Conservation (phyloP, 2,329 filamentous ascomycete species). For the Septoria linicola region DNA sequence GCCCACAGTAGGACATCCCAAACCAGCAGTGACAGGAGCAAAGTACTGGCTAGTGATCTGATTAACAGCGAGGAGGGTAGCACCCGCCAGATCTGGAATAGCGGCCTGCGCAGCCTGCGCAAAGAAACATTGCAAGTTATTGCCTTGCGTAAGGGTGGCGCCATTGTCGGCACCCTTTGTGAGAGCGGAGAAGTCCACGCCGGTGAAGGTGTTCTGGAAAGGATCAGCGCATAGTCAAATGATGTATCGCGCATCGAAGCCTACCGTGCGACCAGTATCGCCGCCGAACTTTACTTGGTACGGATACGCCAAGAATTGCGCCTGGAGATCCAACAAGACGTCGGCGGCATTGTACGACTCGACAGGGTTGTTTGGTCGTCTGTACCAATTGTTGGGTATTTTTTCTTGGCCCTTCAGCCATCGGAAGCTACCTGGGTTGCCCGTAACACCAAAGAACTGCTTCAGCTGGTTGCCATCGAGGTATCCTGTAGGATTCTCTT, state of each 20-base stretch:
- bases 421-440: constrained; percentile 21
- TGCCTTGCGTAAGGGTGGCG: constrained; percentile 18
- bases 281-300: constrained; percentile 34
- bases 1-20: constrained; percentile 21
- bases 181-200: constrained; percentile 39
- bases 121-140: constrained; percentile 23
- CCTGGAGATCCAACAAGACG: no score
- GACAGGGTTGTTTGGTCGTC: constrained; percentile 25
- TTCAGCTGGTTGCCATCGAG: constrained; percentile 27
- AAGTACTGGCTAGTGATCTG: constrained; percentile 15
- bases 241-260: no score
- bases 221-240: not conserved
- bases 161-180: constrained; percentile 45
- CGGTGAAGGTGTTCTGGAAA: constrained; percentile 35
- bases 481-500: constrained; percentile 24
- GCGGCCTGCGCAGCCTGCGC: constrained; percentile 36
- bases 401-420: constrained; percentile 27
- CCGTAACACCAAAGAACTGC: constrained; percentile 26
- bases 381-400: constrained; percentile 29
- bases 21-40: constrained; percentile 21
- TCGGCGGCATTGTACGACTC: constrained; percentile 18
- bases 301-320: constrained; percentile 19
- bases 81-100: constrained; percentile 31
- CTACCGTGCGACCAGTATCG: constrained; percentile 35
- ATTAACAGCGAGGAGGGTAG: constrained; percentile 24